A percentile compares a stretch with the other conserved stretches of the same genome.
Conservation (phyloP, 352 stramenopile species). For the Globisporangium echinulatum region DNA sequence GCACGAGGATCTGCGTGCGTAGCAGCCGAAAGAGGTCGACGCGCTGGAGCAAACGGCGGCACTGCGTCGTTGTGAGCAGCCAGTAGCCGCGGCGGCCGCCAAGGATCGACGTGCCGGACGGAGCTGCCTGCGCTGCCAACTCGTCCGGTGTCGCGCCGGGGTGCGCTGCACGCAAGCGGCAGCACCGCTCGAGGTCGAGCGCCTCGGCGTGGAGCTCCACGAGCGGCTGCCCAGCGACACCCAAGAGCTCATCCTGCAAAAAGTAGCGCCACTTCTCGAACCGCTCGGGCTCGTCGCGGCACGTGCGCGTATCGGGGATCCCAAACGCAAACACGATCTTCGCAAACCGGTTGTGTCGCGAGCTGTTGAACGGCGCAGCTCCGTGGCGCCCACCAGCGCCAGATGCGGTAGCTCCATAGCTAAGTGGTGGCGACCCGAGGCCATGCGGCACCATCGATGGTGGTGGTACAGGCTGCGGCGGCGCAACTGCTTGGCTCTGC, state of each 20-base stretch:
- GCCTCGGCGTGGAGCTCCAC: constrained; percentile 47
- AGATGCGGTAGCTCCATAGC: no score
- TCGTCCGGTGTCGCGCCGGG: neutral
- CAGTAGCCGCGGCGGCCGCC: constrained; percentile 57
- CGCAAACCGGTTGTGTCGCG: constrained; percentile 63
- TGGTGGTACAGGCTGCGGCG: neutral
- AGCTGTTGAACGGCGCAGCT: constrained; percentile 5
- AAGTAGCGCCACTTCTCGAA: constrained; percentile 83
- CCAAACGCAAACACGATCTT: constrained; percentile 73
- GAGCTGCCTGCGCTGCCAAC: constrained; percentile 3
- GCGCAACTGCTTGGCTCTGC: neutral
- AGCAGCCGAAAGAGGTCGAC: constrained; percentile 78
- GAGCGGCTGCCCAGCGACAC: constrained; percentile 30
- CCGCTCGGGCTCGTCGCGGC: constrained; percentile 34
- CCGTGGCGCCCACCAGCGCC: no score
- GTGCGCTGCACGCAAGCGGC: constrained; percentile 27
- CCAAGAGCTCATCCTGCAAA: constrained; percentile 41
- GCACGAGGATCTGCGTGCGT: constrained; percentile 57
- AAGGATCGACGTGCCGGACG: constrained; percentile 36
- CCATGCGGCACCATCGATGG: neutral
- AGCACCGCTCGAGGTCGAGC: constrained; percentile 54
- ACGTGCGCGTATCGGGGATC: constrained; percentile 66
- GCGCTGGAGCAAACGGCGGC: constrained; percentile 58
- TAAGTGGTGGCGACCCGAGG: neutral
- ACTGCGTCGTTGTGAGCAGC: constrained; percentile 50